Evolutionary conservation across 140 eudicot species (phyloP).

Genomic region (Eryngium alpinum): DNA sequence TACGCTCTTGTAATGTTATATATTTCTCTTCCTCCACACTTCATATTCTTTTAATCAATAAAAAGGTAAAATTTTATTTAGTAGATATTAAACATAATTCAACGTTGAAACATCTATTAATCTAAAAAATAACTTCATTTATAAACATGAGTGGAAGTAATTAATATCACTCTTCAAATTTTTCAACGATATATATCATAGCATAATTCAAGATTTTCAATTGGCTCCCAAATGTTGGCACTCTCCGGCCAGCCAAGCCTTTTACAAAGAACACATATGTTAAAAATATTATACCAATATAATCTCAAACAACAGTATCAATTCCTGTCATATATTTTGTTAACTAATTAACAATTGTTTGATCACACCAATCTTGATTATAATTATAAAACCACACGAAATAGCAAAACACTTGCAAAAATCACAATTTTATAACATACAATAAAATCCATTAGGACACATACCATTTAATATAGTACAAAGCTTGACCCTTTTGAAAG

Average conservation of each 20-base stretch:
- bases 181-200: slow-evolving; percentile 58
- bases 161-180: slow-evolving; percentile 75
- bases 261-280: background rate
- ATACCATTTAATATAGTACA: slow-evolving; percentile 83
- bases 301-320: background rate
- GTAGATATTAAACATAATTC: background rate
- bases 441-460: slow-evolving; percentile 15
- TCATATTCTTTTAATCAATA: slow-evolving; percentile 17
- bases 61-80: background rate
- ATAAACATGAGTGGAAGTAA: slow-evolving; percentile 5
- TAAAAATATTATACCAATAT: background rate
- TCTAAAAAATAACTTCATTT: background rate
- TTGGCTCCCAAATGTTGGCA: slow-evolving; percentile 87
- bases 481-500: slow-evolving; percentile 53
- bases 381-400: no score
- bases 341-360: no score
- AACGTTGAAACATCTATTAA: background rate
- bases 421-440: no score
- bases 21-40: slow-evolving; percentile 57
- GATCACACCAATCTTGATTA: background rate
- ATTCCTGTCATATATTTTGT: no score
- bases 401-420: no score
- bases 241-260: slow-evolving; percentile 96
- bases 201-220: slow-evolving; percentile 53
- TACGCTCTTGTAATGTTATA: slow-evolving; percentile 43